Base-by-base conservation (phyloP, 2,329 filamentous ascomycete species). In the Hymenoscyphus fraxineus region DNA sequence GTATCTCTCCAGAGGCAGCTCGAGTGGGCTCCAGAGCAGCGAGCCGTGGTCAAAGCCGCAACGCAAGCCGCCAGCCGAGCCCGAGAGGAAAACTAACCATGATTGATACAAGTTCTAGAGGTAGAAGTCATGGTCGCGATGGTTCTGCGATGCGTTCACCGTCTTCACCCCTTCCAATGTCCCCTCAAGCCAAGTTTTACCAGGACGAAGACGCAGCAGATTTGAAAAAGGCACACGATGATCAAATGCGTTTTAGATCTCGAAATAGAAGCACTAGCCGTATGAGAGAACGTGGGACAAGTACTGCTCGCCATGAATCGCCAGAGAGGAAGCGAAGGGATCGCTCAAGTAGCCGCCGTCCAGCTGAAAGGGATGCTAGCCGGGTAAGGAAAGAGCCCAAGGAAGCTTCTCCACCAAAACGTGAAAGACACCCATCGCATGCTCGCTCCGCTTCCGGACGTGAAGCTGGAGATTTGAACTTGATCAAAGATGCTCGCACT, bases 141-240 rank as follows among this genome's bases (percentile, higher is more conserved):
- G 83, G 81, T 2, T 85, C 86, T n/a, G 74, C 78, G 2, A 78
- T 83, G 56, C 82, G 87, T 59, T 97, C 93, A 1, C 93, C 93
- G 1, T 90, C 90, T 0, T 94, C 92, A 0, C 92, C 93, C 1
- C 79, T 93, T 27, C 91, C 92, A 3, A 88, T 94, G 80, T 86
- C 89, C 15, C 79, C 81, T 6, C 79, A 83, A 2, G 85, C 82
- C 22, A 82, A 81, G 19, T 80, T 81, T 16, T 78, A 83, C 64
- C 80, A 82, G 54, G 82, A 82, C 55, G 81, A 81, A 57, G 80
- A 78, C 22, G 88, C 91, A 60, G 83, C 84, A 35, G 85, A 87
- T 68, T 82, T 82, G 70, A 79, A 76, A 65, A 81, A 77, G 60
- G 85, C 85, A 1, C 68, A 85, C 38, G 78, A 80, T 57, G 84